Conservation (phyloP, 257 asterid genomes). For the Petunia secreta region DNA sequence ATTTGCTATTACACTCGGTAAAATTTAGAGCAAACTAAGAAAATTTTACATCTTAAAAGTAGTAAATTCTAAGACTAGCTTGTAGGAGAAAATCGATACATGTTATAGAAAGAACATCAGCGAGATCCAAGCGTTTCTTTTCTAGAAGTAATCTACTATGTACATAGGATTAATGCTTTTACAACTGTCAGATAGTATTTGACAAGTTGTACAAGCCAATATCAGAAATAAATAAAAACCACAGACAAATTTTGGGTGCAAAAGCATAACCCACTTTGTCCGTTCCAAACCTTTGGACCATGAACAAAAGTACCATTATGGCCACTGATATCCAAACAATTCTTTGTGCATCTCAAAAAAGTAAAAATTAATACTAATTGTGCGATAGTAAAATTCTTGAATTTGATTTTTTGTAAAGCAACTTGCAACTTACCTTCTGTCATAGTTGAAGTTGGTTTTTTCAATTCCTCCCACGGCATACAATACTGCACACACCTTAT, state of each 20-base stretch:
- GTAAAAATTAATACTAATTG: neutral
- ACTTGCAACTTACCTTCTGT: neutral
- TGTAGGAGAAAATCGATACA: constrained; percentile 20
- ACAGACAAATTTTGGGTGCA: constrained; percentile 38
- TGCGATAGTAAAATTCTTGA: too few relatives aligned
- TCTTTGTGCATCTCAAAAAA: constrained; percentile 27
- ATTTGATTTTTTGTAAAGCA: neutral
- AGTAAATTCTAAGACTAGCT: too few relatives aligned
- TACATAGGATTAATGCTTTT: constrained; percentile 36
- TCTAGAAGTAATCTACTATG: constrained; percentile 30
- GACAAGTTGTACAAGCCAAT: constrained; percentile 38
- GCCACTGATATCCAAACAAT: constrained; percentile 34
- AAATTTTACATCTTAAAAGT: too few relatives aligned
- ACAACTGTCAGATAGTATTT: constrained; percentile 33
- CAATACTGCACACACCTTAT: neutral
- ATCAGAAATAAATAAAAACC: constrained; percentile 35
- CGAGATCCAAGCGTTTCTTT: constrained; percentile 34
- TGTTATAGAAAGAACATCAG: constrained; percentile 37
- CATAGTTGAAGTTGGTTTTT: neutral
- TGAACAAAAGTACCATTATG: constrained; percentile 31
- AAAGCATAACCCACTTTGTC: constrained; percentile 40
- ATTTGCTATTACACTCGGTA: too few relatives aligned
- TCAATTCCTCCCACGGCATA: neutral
- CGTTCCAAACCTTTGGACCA: constrained; percentile 38
- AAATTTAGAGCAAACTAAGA: too few relatives aligned